These are phyloP conservation scores for Mycena citricolor DNA, from an alignment of 1,284 basidiomycete genomes.

Conservation along the genomic window DNA sequence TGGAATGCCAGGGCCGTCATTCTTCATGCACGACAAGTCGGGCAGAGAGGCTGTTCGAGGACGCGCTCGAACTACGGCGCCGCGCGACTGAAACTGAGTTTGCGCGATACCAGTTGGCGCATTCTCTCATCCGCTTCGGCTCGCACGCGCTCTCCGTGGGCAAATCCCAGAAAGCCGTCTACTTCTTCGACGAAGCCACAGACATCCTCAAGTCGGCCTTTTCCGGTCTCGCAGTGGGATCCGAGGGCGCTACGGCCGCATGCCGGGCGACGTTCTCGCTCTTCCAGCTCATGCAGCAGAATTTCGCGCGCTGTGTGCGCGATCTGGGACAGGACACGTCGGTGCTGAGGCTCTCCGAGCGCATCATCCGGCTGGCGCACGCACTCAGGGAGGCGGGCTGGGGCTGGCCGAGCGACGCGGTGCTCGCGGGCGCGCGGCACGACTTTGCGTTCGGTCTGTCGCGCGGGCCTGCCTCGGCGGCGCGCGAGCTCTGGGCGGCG, in stretches of 20 bases:
- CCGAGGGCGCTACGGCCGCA: background rate
- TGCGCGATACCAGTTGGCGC: constrained; percentile 11
- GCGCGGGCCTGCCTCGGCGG: background rate
- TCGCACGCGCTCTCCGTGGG: constrained; percentile 1
- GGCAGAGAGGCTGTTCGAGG: constrained; percentile 11
- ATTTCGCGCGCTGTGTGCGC: constrained; percentile 7
- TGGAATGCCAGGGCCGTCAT: constrained; percentile 17
- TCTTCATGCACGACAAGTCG: constrained; percentile 1
- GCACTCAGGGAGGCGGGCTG: constrained; percentile 1
- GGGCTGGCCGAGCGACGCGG: constrained; percentile 2
- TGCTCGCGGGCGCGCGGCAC: constrained; percentile 16
- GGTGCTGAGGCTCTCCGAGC: constrained; percentile 9
- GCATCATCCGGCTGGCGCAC: constrained; percentile 4
- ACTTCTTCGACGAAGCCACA: constrained; percentile 13
- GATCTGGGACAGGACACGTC: background rate
- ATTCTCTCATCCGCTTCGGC: constrained; percentile 5
- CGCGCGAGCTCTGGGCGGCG: constrained; percentile 3
- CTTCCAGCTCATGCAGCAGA: constrained; percentile 10
- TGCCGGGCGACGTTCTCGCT: no score
- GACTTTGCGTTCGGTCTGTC: constrained; percentile 17
- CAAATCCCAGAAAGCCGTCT: constrained; percentile 13
- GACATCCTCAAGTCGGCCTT: constrained; percentile 6
- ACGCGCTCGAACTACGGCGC: constrained; percentile 13
- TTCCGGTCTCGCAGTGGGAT: constrained; percentile 9
- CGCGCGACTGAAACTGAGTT: background rate